Evolutionary conservation across 2,329 filamentous ascomycete genomes (phyloP).

Genomic region (Pseudogymnoascus sp.): DNA sequence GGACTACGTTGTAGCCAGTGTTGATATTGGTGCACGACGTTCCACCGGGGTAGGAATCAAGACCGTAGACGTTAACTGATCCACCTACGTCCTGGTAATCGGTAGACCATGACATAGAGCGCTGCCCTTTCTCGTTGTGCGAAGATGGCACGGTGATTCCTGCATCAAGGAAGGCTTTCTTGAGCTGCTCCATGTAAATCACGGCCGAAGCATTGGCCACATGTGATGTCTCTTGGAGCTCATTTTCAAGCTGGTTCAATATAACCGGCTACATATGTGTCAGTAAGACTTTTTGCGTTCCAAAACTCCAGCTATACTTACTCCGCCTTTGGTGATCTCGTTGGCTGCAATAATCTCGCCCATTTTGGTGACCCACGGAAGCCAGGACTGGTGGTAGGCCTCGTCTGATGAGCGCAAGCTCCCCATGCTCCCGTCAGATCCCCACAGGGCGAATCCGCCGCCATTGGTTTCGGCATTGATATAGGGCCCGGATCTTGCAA

Average conservation of each 20-base stretch:
- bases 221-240: slow-evolving; percentile 39
- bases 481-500: slow-evolving; percentile 43
- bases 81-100: slow-evolving; percentile 50
- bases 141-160: slow-evolving; percentile 42
- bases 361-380: slow-evolving; percentile 38
- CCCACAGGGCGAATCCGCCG: slow-evolving; percentile 39
- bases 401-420: slow-evolving; percentile 35
- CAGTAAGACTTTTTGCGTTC: no score
- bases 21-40: slow-evolving; percentile 42
- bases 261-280: slow-evolving; percentile 34
- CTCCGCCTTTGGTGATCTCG: slow-evolving; percentile 41
- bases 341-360: slow-evolving; percentile 41
- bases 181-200: slow-evolving; percentile 43
- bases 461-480: slow-evolving; percentile 43
- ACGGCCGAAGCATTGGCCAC: slow-evolving; percentile 38
- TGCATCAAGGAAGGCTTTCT: slow-evolving; percentile 36
- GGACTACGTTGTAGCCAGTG: slow-evolving; percentile 40
- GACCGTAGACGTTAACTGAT: slow-evolving; percentile 41
- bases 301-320: slow-evolving; percentile 18
- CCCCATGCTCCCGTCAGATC: slow-evolving; percentile 38
- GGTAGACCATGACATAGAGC: slow-evolving; percentile 42
- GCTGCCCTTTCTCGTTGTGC: slow-evolving; percentile 43
- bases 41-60: slow-evolving; percentile 40
- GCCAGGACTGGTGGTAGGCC: slow-evolving; percentile 38
- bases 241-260: slow-evolving; percentile 45